Percentiles rank a stretch among this genome's conserved stretches.
phyloP scores from a whole-genome alignment of 1,284 basidiomycete genomes.

The Heterobasidion irregulare region DNA sequence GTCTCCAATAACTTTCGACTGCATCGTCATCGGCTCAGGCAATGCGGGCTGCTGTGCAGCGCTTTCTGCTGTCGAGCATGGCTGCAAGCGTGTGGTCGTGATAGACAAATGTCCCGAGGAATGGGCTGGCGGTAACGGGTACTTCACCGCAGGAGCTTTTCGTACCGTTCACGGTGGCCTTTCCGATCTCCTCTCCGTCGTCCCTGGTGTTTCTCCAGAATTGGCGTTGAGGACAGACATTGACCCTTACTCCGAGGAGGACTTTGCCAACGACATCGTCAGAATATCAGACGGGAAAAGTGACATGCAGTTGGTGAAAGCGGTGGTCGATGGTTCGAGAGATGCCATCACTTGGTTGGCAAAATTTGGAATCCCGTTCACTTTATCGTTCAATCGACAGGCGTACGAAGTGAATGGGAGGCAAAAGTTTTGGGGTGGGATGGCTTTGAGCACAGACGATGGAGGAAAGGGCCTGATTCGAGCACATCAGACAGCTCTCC shows the following conservation, averaged over 20 bases:
- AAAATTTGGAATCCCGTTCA: slow-evolving; percentile 39
- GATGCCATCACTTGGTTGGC: slow-evolving; percentile 50
- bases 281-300: slow-evolving; percentile 44
- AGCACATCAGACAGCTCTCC: slow-evolving; percentile 43
- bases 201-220: slow-evolving; percentile 37
- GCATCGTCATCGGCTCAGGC: slow-evolving; percentile 58
- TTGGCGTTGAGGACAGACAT: slow-evolving; percentile 43
- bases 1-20: slow-evolving; percentile 31
- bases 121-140: slow-evolving; percentile 65
- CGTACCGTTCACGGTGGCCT: slow-evolving; percentile 54
- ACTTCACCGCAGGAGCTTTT: slow-evolving; percentile 61
- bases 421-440: slow-evolving; percentile 62
- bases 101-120: slow-evolving; percentile 56
- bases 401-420: slow-evolving; percentile 55
- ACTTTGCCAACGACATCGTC: slow-evolving; percentile 52
- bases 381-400: slow-evolving; percentile 55
- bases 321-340: slow-evolving; percentile 48
- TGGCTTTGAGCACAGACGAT: slow-evolving; percentile 48
- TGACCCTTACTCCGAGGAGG: slow-evolving; percentile 43
- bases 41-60: slow-evolving; percentile 63
- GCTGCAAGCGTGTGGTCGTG: slow-evolving; percentile 51
- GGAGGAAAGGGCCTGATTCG: slow-evolving; percentile 63
- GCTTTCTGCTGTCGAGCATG: slow-evolving; percentile 46
- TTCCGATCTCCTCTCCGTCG: slow-evolving; percentile 45
- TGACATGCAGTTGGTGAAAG: slow-evolving; percentile 37